Conservation (phyloP, 176 grass and related monocot species). For the Chloris gayana region DNA sequence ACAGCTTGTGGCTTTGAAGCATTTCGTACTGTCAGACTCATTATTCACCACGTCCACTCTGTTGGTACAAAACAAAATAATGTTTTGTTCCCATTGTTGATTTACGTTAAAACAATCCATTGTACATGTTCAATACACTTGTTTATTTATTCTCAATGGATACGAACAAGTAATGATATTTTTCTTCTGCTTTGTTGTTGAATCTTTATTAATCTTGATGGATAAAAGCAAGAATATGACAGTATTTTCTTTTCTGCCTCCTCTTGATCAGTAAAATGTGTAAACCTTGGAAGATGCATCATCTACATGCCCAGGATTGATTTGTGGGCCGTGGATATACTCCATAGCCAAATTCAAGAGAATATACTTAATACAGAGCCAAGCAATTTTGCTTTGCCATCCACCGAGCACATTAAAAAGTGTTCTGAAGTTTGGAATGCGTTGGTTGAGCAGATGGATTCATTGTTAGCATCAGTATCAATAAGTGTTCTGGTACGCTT, state of each 20-base stretch:
- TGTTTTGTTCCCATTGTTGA: slow-evolving; percentile 15
- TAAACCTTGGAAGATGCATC: slow-evolving; percentile 76
- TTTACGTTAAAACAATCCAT: slow-evolving; percentile 32
- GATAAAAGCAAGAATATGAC: slow-evolving; percentile 26
- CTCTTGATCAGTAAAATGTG: slow-evolving; percentile 65
- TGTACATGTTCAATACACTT: slow-evolving; percentile 14
- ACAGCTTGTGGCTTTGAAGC: neutral
- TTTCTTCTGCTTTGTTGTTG: neutral
- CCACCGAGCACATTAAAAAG: slow-evolving; percentile 27
- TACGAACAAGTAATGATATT: slow-evolving; percentile 31
- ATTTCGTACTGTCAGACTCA: neutral
- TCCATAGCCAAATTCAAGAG: slow-evolving; percentile 39
- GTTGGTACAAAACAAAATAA: neutral
- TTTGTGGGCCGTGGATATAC: slow-evolving; percentile 81
- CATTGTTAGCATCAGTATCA: slow-evolving; percentile 72
- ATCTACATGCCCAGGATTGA: slow-evolving; percentile 99
- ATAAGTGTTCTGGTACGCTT: slow-evolving; percentile 86
- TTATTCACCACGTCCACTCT: neutral
- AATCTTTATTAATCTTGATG: slow-evolving; percentile 7
- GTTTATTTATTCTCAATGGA: slow-evolving; percentile 30
- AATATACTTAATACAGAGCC: slow-evolving; percentile 27
- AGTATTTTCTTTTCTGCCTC: slow-evolving; percentile 14
- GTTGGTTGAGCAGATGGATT: slow-evolving; percentile 88
- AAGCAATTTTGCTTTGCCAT: slow-evolving; percentile 9
- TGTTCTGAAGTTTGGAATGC: slow-evolving; percentile 84